Evolutionary conservation across 352 stramenopile species (phyloP).

Genomic region (Phytophthora vignae): DNA sequence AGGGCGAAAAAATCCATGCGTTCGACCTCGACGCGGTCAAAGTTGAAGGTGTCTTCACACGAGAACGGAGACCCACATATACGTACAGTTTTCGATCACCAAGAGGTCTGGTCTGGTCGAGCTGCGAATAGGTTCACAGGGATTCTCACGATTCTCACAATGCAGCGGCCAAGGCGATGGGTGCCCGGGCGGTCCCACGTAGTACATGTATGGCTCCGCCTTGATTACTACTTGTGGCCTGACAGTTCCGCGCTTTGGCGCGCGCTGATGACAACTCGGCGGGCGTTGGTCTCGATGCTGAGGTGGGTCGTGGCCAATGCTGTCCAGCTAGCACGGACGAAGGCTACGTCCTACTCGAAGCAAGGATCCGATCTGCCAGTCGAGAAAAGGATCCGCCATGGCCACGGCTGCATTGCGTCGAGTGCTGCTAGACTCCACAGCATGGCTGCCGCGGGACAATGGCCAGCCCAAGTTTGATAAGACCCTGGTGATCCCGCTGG

Average conservation of each 20-base stretch:
- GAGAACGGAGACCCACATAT: too few species aligned
- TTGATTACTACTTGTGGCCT: too few species aligned
- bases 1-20: too few species aligned
- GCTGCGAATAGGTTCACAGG: neutral
- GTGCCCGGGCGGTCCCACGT: neutral
- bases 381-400: conserved; percentile 18
- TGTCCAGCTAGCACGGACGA: neutral
- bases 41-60: too few species aligned
- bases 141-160: neutral
- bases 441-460: too few species aligned
- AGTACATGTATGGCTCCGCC: neutral
- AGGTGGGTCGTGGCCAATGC: neutral
- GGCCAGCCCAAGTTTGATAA: conserved; percentile 10
- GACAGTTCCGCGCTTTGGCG: too few species aligned
- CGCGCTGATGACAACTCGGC: too few species aligned
- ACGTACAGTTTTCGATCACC: neutral
- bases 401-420: neutral
- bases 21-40: too few species aligned
- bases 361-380: conserved; percentile 4
- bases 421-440: neutral
- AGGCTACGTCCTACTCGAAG: neutral
- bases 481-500: conserved; percentile 15
- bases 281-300: too few species aligned
- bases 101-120: neutral
- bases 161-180: neutral